phyloP scores from a whole-genome alignment of 495 filamentous ascomycete genomes.

The Neurospora discreta region DNA sequence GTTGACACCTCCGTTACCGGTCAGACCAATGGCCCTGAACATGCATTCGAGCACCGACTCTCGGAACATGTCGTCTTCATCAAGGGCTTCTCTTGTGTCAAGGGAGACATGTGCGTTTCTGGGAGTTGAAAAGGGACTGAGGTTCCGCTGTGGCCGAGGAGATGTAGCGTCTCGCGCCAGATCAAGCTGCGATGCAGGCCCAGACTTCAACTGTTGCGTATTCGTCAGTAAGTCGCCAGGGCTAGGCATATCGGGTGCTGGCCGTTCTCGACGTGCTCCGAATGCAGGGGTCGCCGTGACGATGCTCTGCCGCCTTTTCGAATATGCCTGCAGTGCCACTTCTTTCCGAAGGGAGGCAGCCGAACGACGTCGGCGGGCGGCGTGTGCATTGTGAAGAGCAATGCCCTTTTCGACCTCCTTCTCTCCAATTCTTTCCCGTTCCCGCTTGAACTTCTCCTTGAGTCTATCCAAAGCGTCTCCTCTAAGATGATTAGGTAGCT shows the following conservation, averaged over 20 bases:
- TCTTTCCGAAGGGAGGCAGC: conserved; percentile 71
- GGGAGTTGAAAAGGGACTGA: conserved; percentile 47
- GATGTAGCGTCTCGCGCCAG: conserved; percentile 23
- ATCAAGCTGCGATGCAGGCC: conserved; percentile 6
- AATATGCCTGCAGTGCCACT: conserved; percentile 58
- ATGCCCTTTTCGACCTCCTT: conserved; percentile 91
- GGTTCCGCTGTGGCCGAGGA: conserved; percentile 49
- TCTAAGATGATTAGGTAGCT: conserved; percentile 84
- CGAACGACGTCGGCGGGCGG: conserved; percentile 55
- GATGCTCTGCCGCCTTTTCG: conserved; percentile 23
- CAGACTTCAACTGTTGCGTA: conserved; percentile 37
- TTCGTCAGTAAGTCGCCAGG: conserved; percentile 76
- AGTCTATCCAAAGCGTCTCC: conserved; percentile 73
- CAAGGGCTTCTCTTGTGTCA: conserved; percentile 60
- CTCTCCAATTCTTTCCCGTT: conserved; percentile 70
- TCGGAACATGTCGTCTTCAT: conserved; percentile 80
- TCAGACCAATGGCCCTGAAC: conserved; percentile 85
- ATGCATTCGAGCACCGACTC: conserved; percentile 91
- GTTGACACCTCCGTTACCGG: conserved; percentile 51
- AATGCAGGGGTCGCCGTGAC: neutral
- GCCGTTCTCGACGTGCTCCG: conserved; percentile 12
- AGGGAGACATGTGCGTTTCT: conserved; percentile 40
- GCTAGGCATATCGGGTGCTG: conserved; percentile 38
- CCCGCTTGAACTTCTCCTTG: conserved; percentile 85
- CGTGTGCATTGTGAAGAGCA: conserved; percentile 72